phyloP scores from a whole-genome alignment of 2,329 filamentous ascomycete species.

The Beauveria bassiana region DNA sequence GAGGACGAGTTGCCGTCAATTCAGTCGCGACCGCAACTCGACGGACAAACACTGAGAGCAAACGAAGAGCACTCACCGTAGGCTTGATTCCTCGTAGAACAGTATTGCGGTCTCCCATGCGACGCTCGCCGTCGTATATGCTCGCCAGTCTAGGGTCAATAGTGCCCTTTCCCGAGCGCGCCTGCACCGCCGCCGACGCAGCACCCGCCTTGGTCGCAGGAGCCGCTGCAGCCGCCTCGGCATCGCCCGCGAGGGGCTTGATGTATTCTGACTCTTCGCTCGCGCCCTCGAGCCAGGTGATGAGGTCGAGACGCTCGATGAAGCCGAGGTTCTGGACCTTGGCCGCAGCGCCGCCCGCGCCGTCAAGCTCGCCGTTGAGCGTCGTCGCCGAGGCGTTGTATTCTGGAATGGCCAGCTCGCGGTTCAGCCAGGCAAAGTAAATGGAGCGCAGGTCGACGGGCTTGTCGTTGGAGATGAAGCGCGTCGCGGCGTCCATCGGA shows the following conservation, averaged over 20 bases:
- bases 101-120: slow-evolving; percentile 88
- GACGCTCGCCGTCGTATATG: slow-evolving; percentile 86
- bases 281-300: slow-evolving; percentile 87
- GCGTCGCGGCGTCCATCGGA: slow-evolving; percentile 65
- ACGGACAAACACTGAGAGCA: too few species aligned
- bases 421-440: slow-evolving; percentile 93
- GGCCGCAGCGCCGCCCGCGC: slow-evolving; percentile 41
- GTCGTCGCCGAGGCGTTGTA: slow-evolving; percentile 80
- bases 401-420: slow-evolving; percentile 80
- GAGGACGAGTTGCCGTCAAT: too few species aligned
- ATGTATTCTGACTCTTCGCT: slow-evolving; percentile 91
- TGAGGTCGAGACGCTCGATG: slow-evolving; percentile 82
- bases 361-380: slow-evolving; percentile 69
- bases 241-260: slow-evolving; percentile 66
- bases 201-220: slow-evolving; percentile 28
- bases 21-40: too few species aligned
- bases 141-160: slow-evolving; percentile 75
- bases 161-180: slow-evolving; percentile 53
- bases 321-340: slow-evolving; percentile 84
- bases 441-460: slow-evolving; percentile 85
- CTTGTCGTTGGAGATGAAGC: slow-evolving; percentile 72
- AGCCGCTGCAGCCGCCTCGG: slow-evolving; percentile 28
- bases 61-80: slow-evolving; percentile 50
- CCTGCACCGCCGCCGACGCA: slow-evolving; percentile 33
- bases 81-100: slow-evolving; percentile 81